Conservation (phyloP, 768 basidiomycete species). For the Leccinum subtestaceum region DNA sequence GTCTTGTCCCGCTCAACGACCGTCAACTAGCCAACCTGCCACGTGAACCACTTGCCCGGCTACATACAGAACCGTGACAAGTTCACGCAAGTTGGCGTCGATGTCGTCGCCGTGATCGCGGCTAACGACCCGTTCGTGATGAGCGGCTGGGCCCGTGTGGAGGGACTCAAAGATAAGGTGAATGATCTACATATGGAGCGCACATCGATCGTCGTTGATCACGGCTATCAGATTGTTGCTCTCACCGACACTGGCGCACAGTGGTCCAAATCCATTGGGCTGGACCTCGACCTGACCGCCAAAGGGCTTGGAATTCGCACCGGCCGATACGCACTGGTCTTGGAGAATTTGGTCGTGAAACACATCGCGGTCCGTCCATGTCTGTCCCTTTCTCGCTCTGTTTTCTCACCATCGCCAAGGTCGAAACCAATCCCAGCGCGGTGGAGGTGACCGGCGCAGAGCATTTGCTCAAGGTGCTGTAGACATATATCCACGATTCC, state of each 20-base stretch:
- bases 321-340: constrained; percentile 57
- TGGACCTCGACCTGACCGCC: constrained; percentile 50
- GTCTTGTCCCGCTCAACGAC: neutral
- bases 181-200: constrained; percentile 26
- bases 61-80: constrained; percentile 45
- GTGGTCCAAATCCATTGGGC: constrained; percentile 56
- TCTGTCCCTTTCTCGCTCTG: neutral
- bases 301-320: constrained; percentile 58
- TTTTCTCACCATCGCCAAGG: constrained; percentile 7
- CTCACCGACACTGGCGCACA: constrained; percentile 53
- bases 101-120: constrained; percentile 51
- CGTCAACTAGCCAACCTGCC: constrained; percentile 38
- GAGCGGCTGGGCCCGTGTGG: constrained; percentile 58
- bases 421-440: constrained; percentile 8
- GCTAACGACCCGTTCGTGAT: constrained; percentile 61
- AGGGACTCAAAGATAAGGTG: constrained; percentile 68
- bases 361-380: constrained; percentile 51
- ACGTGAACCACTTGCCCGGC: constrained; percentile 43
- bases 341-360: constrained; percentile 70
- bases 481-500: neutral
- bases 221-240: constrained; percentile 47
- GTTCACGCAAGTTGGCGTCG: constrained; percentile 53
- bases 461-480: constrained; percentile 12
- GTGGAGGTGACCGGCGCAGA: constrained; percentile 16
- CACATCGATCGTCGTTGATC: neutral